Base-by-base conservation (phyloP, 495 filamentous ascomycete genomes). In the Aspergillus sclerotiicarbonarius region DNA sequence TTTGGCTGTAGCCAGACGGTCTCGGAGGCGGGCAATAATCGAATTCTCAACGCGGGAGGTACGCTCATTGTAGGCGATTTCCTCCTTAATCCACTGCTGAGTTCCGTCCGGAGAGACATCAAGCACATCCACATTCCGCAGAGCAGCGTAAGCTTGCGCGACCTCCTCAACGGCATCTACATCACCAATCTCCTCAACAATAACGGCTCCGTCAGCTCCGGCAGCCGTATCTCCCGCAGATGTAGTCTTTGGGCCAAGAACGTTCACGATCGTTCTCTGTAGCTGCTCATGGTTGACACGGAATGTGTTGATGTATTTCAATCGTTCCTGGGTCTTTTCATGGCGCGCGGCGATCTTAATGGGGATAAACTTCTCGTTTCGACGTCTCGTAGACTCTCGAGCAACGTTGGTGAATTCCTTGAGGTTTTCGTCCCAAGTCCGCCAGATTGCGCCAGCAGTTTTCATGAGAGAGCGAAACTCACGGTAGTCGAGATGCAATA, bases 101-200 rank as follows among this genome's bases (percentile, higher is more conserved):
- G 92, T 96, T 46, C 94, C 94, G 70, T 95, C 90, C 0, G 81
- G 81, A 7, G 92, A 88, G 29, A 96, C 90, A 73, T 99, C 94
- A 18, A 99, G 81, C 9, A 98, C 86, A 70, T 99, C 95, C 5
- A 98, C 91, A 70, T 96, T 91, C 69, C 88, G 92, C 49, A 98
- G 73, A 45, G 91, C 91, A 59, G 89, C 90, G 76, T 95, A 99
- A 29, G 94, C 94, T 73, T 96, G 88, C 31, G 87, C 83, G 39
- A 99, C 94, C 73, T 98, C 94, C 63, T 96, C 89, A 15, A 97
- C 92, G n/a, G 94, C 94, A 74, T 99, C 94, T 16, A 98, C 90
- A 74, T 98, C 93, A 19, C 94, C 94, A 64, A 97, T 92, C 70
- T 97, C 94, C 68, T 96, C 92, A 4, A 92, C 84, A 48, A 92